Evolutionary conservation across 768 basidiomycete genomes (phyloP).

Genomic region (Collybia nuda): DNA sequence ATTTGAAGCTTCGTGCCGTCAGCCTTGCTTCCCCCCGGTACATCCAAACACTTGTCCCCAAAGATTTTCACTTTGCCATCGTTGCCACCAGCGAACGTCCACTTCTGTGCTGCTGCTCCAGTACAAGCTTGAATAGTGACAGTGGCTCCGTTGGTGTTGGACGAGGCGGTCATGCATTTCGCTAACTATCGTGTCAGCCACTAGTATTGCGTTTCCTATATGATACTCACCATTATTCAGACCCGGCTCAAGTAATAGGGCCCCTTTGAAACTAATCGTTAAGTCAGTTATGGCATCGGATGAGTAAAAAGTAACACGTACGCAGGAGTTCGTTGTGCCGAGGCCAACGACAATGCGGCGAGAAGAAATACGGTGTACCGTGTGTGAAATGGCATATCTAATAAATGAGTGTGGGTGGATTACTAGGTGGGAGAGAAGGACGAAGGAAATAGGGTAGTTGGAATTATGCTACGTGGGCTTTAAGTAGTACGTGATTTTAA

Average conservation of each 20-base stretch:
- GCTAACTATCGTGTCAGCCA: slow-evolving; percentile 22
- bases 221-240: slow-evolving; percentile 34
- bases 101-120: slow-evolving; percentile 43
- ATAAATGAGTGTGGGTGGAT: too few relatives aligned
- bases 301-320: neutral
- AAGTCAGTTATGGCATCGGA: neutral
- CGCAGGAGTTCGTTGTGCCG: too few relatives aligned
- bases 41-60: slow-evolving; percentile 50
- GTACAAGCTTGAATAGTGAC: slow-evolving; percentile 49
- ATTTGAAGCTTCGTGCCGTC: slow-evolving; percentile 53
- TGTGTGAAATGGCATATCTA: too few relatives aligned
- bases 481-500: too few relatives aligned
- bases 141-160: slow-evolving; percentile 45
- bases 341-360: too few relatives aligned
- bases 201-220: slow-evolving; percentile 1
- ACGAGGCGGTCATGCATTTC: slow-evolving; percentile 52
- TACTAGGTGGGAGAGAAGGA: too few relatives aligned
- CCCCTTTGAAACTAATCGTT: slow-evolving; percentile 35
- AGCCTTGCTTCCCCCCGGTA: slow-evolving; percentile 35
- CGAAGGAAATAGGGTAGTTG: too few relatives aligned
- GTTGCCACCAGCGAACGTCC: slow-evolving; percentile 42
- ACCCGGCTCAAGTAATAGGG: slow-evolving; percentile 43
- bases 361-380: too few relatives aligned
- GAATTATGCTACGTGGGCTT: too few relatives aligned
- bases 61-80: slow-evolving; percentile 41